These are phyloP conservation scores for Penicillium nordicum DNA, from an alignment of 2,329 filamentous ascomycete genomes.

Conservation along the genomic window DNA sequence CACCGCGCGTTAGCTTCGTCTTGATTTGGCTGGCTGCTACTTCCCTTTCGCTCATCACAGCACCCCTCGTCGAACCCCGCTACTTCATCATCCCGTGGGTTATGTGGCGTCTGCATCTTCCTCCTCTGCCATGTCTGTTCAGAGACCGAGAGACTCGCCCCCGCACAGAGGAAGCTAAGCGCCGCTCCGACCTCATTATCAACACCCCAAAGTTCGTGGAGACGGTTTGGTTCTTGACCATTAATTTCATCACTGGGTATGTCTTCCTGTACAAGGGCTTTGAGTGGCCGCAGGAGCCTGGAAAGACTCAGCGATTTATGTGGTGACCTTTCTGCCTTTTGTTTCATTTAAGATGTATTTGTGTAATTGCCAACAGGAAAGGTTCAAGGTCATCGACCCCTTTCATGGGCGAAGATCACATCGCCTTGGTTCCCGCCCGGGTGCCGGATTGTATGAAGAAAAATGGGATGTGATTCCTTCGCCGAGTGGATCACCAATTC, in stretches of 20 bases:
- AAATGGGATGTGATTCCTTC: too few relatives aligned
- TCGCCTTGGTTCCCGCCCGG: too few relatives aligned
- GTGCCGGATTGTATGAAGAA: too few relatives aligned
- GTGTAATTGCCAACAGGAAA: too few relatives aligned
- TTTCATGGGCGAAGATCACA: too few relatives aligned
- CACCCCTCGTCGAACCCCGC: slow-evolving; percentile 87
- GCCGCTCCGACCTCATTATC: slow-evolving; percentile 26
- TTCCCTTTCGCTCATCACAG: slow-evolving; percentile 74
- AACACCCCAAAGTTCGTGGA: slow-evolving; percentile 46
- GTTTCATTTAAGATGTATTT: not conserved
- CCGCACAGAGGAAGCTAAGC: slow-evolving; percentile 21
- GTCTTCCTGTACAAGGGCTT: slow-evolving; percentile 57
- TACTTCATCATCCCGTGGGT: slow-evolving; percentile 97
- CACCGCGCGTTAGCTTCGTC: slow-evolving; percentile 50
- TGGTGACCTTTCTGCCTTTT: slow-evolving; percentile 41
- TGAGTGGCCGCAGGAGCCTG: slow-evolving; percentile 57
- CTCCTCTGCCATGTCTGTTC: slow-evolving; percentile 41
- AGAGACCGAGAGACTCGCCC: slow-evolving; percentile 28
- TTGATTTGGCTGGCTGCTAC: slow-evolving; percentile 67
- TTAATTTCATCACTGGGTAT: slow-evolving; percentile 54
- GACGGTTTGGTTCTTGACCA: slow-evolving; percentile 54
- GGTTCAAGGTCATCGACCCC: too few relatives aligned
- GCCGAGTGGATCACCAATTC: too few relatives aligned
- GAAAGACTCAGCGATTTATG: slow-evolving; percentile 58
- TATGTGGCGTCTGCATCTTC: slow-evolving; percentile 80